Conservation (phyloP, 1,284 basidiomycete genomes). For the Vanrija humicola region DNA sequence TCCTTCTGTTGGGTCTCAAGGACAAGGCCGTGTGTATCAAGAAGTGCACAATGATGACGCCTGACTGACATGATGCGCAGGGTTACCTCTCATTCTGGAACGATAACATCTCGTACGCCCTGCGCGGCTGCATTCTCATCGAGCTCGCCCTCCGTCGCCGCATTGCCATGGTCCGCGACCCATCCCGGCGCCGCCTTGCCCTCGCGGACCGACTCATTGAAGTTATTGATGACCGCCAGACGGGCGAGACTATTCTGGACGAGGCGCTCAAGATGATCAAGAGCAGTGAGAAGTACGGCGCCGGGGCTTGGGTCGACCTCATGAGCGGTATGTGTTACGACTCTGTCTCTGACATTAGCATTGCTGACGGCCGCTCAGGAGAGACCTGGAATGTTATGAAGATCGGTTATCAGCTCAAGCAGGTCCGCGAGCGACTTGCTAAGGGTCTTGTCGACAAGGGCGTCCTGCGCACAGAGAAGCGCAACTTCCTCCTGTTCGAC, state of each 20-base stretch:
- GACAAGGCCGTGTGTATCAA: conserved; percentile 72
- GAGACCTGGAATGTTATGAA: conserved; percentile 99
- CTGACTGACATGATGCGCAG: conserved; percentile 46
- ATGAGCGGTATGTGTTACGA: conserved; percentile 67
- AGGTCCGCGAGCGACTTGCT: conserved; percentile 92
- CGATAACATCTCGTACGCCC: conserved; percentile 94
- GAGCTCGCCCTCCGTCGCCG: conserved; percentile 85
- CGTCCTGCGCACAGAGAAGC: conserved; percentile 91
- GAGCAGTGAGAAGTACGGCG: conserved; percentile 69
- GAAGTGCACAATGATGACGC: neutral
- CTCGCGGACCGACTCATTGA: conserved; percentile 81
- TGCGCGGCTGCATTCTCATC: conserved; percentile 89
- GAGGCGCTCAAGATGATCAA: conserved; percentile 95
- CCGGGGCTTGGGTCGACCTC: conserved; percentile 89
- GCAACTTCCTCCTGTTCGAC: conserved; percentile 95
- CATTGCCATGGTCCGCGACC: conserved; percentile 82
- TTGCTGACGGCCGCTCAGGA: conserved; percentile 53
- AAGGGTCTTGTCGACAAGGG: conserved; percentile 97
- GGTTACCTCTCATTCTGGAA: conserved; percentile 97
- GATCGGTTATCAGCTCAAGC: conserved; percentile 95
- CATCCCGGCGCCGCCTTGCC: conserved; percentile 68
- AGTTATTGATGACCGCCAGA: conserved; percentile 83
- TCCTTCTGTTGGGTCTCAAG: conserved; percentile 83
- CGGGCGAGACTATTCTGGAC: conserved; percentile 91
- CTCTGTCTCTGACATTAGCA: neutral